Evolutionary conservation across 495 filamentous ascomycete species (phyloP).

Genomic region (Annulohypoxylon moriforme): DNA sequence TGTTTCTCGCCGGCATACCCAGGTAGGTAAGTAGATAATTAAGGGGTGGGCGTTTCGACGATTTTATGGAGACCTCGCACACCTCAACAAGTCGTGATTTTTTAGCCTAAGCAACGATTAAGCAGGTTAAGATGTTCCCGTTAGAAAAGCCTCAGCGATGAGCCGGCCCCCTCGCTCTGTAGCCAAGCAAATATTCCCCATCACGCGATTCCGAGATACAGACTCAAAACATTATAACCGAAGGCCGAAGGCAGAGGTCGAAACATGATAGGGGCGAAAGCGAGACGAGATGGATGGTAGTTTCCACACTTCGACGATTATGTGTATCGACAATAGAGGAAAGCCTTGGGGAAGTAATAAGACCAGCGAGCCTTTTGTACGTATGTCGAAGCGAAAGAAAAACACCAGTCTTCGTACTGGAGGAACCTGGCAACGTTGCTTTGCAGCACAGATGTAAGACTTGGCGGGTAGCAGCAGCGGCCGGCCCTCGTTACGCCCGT

Average conservation of each 20-base stretch:
- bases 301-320: background rate
- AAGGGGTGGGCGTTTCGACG: background rate
- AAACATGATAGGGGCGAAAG: background rate
- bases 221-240: background rate
- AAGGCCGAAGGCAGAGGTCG: background rate
- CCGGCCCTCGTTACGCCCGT: background rate
- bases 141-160: background rate
- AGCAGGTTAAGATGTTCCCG: background rate
- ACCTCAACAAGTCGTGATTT: no score
- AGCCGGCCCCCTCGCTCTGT: background rate
- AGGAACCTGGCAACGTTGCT: conserved; percentile 15
- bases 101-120: background rate
- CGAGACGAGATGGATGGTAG: background rate
- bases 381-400: background rate
- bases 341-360: background rate
- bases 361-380: background rate
- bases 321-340: background rate
- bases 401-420: no score
- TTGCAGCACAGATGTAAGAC: conserved; percentile 32
- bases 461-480: conserved; percentile 9
- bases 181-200: background rate
- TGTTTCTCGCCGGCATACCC: background rate
- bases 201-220: background rate
- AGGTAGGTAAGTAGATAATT: background rate
- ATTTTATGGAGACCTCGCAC: no score